Evolutionary conservation across 139 green algal species (phyloP), one percentile per base, ranked within the genome.

Genomic region (Chlorella ohadii): DNA sequence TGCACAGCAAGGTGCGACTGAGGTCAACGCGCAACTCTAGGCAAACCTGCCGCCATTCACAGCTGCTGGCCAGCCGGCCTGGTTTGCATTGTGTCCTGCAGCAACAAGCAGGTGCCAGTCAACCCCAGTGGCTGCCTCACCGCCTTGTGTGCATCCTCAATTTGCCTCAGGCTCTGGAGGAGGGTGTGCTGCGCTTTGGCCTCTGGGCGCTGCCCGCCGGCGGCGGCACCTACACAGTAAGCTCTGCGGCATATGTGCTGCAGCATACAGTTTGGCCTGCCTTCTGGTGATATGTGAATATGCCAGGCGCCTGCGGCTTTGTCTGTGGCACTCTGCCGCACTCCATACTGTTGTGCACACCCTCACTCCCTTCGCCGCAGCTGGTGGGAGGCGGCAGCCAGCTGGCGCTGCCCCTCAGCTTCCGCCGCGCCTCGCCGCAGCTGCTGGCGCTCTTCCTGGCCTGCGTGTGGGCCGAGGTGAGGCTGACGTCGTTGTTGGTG

Each of bases 391-490:
- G 64, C 27, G 76, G 76, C 9, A 16, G 64, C 31, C 36, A 71
- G 57, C 71, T 82, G 64, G 76, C 76, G 76, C 34, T 82, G 59
- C 76, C 76, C 59, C 31, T 82, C 56, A 72, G 22, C 59, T 67
- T 82, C 56, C 76, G 76, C 57, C 27, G 25, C 27, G 76, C 76
- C 25, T 63, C 76, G 76, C 76, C 76, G 2, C 59, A 59, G 23
- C 71, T 63, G 9, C 59, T 82, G 57, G 76, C 76, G 20, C 59
- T 82, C 25, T 82, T 72, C 36, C 76, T 82, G 2, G 57, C 76
- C 36, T 82, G 76, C 36, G 76, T 61, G 41, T 78, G 33, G 23
- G 34, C 59, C 11, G 59, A 31, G 66, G 31, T 72, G 33, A 9
- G 51, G 57, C n/a, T n/a, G n/a, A n/a, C n/a, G n/a, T n/a, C n/a